Percentiles rank a stretch among this genome's conserved stretches.
phyloP scores from a whole-genome alignment of 73 alveolate species.

The Uronychia binucleata region DNA sequence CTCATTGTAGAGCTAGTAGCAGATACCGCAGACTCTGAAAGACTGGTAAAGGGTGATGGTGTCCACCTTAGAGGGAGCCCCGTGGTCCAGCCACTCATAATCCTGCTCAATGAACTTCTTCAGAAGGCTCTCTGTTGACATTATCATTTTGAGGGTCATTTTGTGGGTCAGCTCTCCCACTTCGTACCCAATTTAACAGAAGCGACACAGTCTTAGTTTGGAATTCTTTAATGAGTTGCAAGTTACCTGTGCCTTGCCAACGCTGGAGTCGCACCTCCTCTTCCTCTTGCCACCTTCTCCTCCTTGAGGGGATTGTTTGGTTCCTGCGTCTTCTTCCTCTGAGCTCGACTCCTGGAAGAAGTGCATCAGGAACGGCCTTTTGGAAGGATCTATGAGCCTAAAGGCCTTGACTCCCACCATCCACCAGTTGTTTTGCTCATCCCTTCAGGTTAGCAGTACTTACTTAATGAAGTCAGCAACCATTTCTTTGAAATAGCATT shows the following conservation, averaged over 20 bases:
- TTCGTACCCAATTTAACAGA: slow-evolving; percentile 72
- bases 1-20: slow-evolving; percentile 65
- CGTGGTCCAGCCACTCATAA: slow-evolving; percentile 71
- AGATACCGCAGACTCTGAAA: slow-evolving; percentile 69
- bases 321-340: slow-evolving; percentile 47
- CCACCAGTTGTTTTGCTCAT: slow-evolving; percentile 95
- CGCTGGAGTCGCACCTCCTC: too few species aligned
- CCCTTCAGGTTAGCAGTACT: slow-evolving; percentile 14
- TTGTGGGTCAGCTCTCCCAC: slow-evolving; percentile 63
- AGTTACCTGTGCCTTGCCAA: too few species aligned
- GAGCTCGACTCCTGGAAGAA: slow-evolving; percentile 2
- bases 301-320: neutral
- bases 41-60: slow-evolving; percentile 62
- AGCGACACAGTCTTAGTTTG: slow-evolving; percentile 66
- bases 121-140: slow-evolving; percentile 71
- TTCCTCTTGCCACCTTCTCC: too few species aligned
- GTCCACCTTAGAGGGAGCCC: slow-evolving; percentile 60
- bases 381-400: slow-evolving; percentile 33
- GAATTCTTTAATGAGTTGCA: neutral
- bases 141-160: slow-evolving; percentile 80
- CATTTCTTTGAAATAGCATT: neutral
- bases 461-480: slow-evolving; percentile 80
- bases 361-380: slow-evolving; percentile 15
- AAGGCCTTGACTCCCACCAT: slow-evolving; percentile 56
- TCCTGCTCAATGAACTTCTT: slow-evolving; percentile 34